A percentile compares a stretch with the other conserved stretches of the same genome.
Conservation (phyloP, 805 yeast species). For the Candida maris region DNA sequence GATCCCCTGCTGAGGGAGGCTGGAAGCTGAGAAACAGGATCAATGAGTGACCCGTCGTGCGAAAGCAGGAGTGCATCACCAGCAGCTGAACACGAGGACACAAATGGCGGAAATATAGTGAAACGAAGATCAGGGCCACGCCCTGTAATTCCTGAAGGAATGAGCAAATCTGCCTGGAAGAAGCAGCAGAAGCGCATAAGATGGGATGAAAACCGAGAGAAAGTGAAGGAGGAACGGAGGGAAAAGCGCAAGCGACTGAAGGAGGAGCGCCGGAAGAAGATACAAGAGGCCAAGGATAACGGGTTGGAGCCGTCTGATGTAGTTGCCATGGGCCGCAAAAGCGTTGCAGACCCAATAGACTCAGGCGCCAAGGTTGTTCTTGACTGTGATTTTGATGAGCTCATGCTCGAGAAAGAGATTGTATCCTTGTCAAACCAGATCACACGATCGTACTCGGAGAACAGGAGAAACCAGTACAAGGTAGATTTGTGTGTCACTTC, state of each 20-base stretch:
- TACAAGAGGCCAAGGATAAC: conserved; percentile 34
- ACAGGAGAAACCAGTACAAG: conserved; percentile 54
- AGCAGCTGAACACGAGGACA: no score
- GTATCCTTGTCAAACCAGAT: conserved; percentile 76
- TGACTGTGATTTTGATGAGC: conserved; percentile 88
- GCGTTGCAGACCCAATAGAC: conserved; percentile 43
- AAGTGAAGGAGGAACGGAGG: conserved; percentile 48
- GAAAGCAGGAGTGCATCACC: no score
- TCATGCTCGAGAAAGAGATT: conserved; percentile 73
- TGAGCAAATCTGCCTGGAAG: conserved; percentile 86
- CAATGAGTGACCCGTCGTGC: no score
- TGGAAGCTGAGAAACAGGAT: no score
- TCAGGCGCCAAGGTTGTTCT: conserved; percentile 57
- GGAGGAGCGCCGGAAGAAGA: conserved; percentile 27
- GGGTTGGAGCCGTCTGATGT: conserved; percentile 37
- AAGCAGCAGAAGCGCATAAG: conserved; percentile 48
- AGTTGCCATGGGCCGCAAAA: conserved; percentile 31
- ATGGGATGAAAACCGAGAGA: conserved; percentile 66
- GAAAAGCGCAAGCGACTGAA: conserved; percentile 49
- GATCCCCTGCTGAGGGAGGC: no score
- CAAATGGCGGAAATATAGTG: no score
- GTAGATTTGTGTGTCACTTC: conserved; percentile 61
- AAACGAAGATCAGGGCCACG: no score
- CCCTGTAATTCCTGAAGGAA: conserved; percentile 68
- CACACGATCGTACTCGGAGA: conserved; percentile 76